These are phyloP conservation scores for Lachnellula willkommii DNA, from an alignment of 2,329 filamentous ascomycete species.

Conservation along the genomic window DNA sequence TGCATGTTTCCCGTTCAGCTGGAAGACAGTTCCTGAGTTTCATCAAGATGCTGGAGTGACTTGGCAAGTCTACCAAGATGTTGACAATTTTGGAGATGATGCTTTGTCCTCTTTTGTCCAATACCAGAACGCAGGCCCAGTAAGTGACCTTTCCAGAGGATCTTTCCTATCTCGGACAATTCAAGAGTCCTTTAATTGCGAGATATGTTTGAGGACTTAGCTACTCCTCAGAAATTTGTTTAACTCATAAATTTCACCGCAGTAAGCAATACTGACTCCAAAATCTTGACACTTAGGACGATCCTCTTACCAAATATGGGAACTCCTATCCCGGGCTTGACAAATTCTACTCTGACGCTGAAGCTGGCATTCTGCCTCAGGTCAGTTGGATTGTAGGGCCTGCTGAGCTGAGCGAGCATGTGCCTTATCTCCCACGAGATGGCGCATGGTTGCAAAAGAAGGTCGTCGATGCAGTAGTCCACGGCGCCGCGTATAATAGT, in stretches of 20 bases:
- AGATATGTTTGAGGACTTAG: too few species aligned
- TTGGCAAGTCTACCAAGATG: slow-evolving; percentile 43
- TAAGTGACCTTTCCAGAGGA: too few species aligned
- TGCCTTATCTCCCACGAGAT: slow-evolving; percentile 46
- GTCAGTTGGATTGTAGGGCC: slow-evolving; percentile 47
- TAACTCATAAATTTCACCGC: too few species aligned
- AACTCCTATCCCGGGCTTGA: slow-evolving; percentile 33
- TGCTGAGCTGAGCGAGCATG: slow-evolving; percentile 46
- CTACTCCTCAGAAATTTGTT: too few species aligned
- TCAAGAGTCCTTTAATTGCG: too few species aligned
- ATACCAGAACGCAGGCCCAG: slow-evolving; percentile 36
- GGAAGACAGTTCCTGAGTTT: slow-evolving; percentile 41
- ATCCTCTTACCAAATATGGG: slow-evolving; percentile 35
- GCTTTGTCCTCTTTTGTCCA: slow-evolving; percentile 40
- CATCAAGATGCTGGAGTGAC: slow-evolving; percentile 39
- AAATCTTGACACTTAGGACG: slow-evolving; percentile 11
- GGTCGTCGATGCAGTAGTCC: slow-evolving; percentile 45
- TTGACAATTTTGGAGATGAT: slow-evolving; percentile 43
- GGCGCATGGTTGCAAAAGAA: slow-evolving; percentile 49
- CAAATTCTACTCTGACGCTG: slow-evolving; percentile 45
- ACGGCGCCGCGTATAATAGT: slow-evolving; percentile 42
- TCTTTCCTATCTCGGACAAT: too few species aligned
- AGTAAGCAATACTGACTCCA: too few species aligned
- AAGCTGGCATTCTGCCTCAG: slow-evolving; percentile 45
- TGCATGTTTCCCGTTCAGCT: slow-evolving; percentile 43